Percentiles rank a stretch among this genome's conserved stretches.
phyloP scores from a whole-genome alignment of 768 basidiomycete species.

The Hericium erinaceus region DNA sequence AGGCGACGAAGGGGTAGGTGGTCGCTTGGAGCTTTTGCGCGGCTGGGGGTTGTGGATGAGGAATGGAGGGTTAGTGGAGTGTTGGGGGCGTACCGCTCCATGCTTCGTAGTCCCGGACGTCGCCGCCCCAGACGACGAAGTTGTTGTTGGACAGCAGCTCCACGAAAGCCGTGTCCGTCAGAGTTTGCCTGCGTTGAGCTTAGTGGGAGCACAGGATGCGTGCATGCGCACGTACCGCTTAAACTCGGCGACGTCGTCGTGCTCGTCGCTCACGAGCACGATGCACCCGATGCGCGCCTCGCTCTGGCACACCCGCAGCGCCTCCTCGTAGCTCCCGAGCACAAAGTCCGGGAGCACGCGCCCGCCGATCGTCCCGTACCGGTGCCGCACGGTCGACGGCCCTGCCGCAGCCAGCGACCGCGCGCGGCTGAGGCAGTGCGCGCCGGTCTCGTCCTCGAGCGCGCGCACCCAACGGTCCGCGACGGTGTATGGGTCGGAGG shows the following conservation, averaged over 20 bases:
- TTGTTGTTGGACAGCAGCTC: conserved; percentile 61
- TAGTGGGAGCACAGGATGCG: background rate
- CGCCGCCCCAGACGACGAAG: conserved; percentile 87
- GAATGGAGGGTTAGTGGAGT: background rate
- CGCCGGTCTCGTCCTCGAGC: conserved; percentile 81
- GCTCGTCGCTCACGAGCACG: conserved; percentile 79
- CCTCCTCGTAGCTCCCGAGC: conserved; percentile 73
- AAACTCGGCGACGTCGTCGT: conserved; percentile 83
- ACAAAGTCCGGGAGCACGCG: conserved; percentile 74
- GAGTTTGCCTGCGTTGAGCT: conserved; percentile 42
- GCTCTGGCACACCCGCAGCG: conserved; percentile 57
- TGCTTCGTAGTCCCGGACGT: conserved; percentile 73
- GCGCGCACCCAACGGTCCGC: conserved; percentile 71
- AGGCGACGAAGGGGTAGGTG: conserved; percentile 89
- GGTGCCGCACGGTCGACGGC: conserved; percentile 31
- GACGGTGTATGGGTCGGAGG: conserved; percentile 39
- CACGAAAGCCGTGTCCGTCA: conserved; percentile 68
- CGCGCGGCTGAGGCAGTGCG: conserved; percentile 42
- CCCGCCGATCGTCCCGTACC: conserved; percentile 23
- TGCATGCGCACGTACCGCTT: conserved; percentile 47
- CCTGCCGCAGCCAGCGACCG: conserved; percentile 26
- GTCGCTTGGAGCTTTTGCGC: conserved; percentile 76
- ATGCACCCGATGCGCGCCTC: conserved; percentile 72
- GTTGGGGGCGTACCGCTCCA: conserved; percentile 51
- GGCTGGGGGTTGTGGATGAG: conserved; percentile 24